These are phyloP conservation scores for Taphrina pruni DNA, from an alignment of 1,139 yeast species.

Conservation along the genomic window DNA sequence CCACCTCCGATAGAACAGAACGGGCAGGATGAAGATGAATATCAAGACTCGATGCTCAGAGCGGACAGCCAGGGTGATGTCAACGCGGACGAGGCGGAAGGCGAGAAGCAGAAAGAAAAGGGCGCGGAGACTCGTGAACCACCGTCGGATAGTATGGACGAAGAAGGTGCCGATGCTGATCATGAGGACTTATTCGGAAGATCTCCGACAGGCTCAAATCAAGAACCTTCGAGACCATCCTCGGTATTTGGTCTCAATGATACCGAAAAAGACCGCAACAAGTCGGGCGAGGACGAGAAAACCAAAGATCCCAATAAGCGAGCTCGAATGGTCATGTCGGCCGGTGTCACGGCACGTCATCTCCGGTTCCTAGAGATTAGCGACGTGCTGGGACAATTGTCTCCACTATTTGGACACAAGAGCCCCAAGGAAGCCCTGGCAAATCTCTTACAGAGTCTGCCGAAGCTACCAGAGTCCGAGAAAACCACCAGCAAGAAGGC, in stretches of 20 bases:
- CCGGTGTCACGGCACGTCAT: slow-evolving; percentile 36
- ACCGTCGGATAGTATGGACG: neutral
- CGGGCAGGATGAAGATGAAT: slow-evolving; percentile 9
- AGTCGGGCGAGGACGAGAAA: slow-evolving; percentile 18
- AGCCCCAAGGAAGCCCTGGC: slow-evolving; percentile 20
- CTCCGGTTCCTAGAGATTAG: slow-evolving; percentile 29
- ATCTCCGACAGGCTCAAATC: slow-evolving; percentile 22
- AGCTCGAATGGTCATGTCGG: slow-evolving; percentile 30
- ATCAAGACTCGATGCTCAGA: slow-evolving; percentile 4
- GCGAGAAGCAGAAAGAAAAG: neutral
- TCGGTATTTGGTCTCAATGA: neutral
- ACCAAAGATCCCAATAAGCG: slow-evolving; percentile 21
- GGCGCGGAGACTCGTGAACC: neutral
- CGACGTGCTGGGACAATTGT: slow-evolving; percentile 31
- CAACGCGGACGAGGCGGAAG: neutral
- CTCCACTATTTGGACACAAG: slow-evolving; percentile 26
- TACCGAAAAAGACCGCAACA: neutral
- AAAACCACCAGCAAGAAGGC: slow-evolving; percentile 5
- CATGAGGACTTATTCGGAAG: slow-evolving; percentile 26
- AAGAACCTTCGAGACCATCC: slow-evolving; percentile 6
- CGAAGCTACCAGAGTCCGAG: slow-evolving; percentile 7
- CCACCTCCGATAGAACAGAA: slow-evolving; percentile 21
- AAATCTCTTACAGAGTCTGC: slow-evolving; percentile 21
- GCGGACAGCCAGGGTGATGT: slow-evolving; percentile 3
- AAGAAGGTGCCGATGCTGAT: slow-evolving; percentile 5